Percentiles rank a stretch among this genome's conserved stretches.
Evolutionary conservation across 2,329 filamentous ascomycete genomes (phyloP).

Genomic region (Aspergillus melleus): DNA sequence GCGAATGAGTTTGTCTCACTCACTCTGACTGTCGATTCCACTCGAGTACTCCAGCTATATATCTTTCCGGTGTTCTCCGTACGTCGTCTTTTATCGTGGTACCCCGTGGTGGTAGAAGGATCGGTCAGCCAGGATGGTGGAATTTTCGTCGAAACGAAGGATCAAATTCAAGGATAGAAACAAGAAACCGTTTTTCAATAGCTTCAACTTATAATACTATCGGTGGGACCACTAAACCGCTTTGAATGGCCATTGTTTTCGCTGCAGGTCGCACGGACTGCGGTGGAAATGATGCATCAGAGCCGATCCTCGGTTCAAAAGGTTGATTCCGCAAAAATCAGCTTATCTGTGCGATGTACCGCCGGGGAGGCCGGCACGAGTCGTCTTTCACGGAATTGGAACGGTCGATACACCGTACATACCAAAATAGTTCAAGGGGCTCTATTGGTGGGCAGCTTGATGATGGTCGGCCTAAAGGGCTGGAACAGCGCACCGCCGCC

Average conservation of each 20-base stretch:
- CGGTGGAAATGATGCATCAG: not conserved
- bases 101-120: too few species aligned
- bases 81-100: too few species aligned
- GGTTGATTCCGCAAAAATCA: not conserved
- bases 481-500: not conserved
- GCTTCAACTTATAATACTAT: too few species aligned
- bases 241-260: not conserved
- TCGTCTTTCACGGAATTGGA: not conserved
- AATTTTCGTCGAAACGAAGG: too few species aligned
- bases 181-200: too few species aligned
- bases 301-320: not conserved
- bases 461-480: not conserved
- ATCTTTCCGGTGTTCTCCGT: too few species aligned
- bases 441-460: not conserved
- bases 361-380: not conserved
- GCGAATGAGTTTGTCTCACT: too few species aligned
- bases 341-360: not conserved
- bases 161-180: too few species aligned
- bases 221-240: too few species aligned
- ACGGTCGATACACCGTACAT: not conserved
- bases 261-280: not conserved
- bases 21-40: too few species aligned
- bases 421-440: not conserved
- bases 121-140: too few species aligned
- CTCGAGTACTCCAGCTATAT: too few species aligned